Percentiles rank a stretch among this genome's conserved stretches.
Conservation (phyloP, 352 stramenopile species). For the Pseudoperonospora humuli region DNA sequence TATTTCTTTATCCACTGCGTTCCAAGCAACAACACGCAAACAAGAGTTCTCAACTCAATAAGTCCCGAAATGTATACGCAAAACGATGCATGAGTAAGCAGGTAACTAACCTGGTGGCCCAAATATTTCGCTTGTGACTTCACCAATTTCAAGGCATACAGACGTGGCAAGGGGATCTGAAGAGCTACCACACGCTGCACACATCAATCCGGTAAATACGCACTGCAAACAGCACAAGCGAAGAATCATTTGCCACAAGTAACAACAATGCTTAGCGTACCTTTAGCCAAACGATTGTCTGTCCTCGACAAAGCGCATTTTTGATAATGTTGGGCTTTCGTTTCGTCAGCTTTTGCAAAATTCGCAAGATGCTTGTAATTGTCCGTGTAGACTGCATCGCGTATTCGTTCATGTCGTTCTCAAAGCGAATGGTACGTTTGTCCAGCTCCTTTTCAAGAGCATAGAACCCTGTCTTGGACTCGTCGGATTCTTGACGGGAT, state of each 20-base stretch:
- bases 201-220: background rate
- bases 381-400: constrained; percentile 54
- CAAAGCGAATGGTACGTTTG: constrained; percentile 47
- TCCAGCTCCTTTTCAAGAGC: constrained; percentile 53
- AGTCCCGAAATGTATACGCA: background rate
- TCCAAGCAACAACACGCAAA: constrained; percentile 9
- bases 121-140: constrained; percentile 83
- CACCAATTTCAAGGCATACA: constrained; percentile 79
- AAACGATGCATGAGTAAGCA: background rate
- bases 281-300: constrained; percentile 80
- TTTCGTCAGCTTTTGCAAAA: constrained; percentile 81
- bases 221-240: background rate
- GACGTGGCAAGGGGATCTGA: constrained; percentile 44
- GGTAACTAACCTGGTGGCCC: constrained; percentile 46
- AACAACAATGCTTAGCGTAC: constrained; percentile 15
- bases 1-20: constrained; percentile 79
- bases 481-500: constrained; percentile 42
- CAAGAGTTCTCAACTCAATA: background rate
- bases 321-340: constrained; percentile 82
- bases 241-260: background rate
- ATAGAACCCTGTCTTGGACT: constrained; percentile 46
- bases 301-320: constrained; percentile 59
- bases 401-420: constrained; percentile 69
- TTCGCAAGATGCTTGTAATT: constrained; percentile 69
- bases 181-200: constrained; percentile 62